phyloP scores from a whole-genome alignment of 2,329 filamentous ascomycete species.

The Curvularia lunata region DNA sequence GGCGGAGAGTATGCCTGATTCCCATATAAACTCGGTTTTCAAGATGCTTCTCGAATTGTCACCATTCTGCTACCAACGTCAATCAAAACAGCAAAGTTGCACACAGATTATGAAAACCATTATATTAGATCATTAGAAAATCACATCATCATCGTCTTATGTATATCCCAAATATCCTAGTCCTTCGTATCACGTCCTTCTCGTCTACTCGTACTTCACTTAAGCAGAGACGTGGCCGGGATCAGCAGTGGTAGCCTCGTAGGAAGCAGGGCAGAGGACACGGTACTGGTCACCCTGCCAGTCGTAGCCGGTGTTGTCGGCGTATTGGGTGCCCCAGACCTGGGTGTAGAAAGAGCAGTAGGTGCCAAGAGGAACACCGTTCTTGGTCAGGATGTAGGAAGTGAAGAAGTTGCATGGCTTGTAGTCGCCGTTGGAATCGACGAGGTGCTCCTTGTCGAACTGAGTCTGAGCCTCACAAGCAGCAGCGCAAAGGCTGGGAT shows the following conservation, averaged over 20 bases:
- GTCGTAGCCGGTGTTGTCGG: slow-evolving; percentile 34
- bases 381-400: slow-evolving; percentile 47
- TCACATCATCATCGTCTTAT: background rate
- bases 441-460: slow-evolving; percentile 41
- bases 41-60: background rate
- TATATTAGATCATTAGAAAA: background rate
- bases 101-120: background rate
- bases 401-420: slow-evolving; percentile 50
- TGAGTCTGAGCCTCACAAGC: slow-evolving; percentile 46
- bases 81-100: background rate
- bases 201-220: background rate
- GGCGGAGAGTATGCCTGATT: background rate
- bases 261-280: slow-evolving; percentile 14
- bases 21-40: background rate
- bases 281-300: slow-evolving; percentile 16
- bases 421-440: slow-evolving; percentile 35
- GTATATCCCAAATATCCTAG: background rate
- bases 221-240: slow-evolving; percentile 1
- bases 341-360: slow-evolving; percentile 44
- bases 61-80: background rate
- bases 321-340: slow-evolving; percentile 21
- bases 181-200: background rate
- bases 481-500: slow-evolving; percentile 40
- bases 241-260: slow-evolving; percentile 12
- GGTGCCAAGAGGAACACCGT: slow-evolving; percentile 46